These are phyloP conservation scores for Sporothrix globosa DNA, from an alignment of 2,329 filamentous ascomycete genomes.

Conservation along the genomic window DNA sequence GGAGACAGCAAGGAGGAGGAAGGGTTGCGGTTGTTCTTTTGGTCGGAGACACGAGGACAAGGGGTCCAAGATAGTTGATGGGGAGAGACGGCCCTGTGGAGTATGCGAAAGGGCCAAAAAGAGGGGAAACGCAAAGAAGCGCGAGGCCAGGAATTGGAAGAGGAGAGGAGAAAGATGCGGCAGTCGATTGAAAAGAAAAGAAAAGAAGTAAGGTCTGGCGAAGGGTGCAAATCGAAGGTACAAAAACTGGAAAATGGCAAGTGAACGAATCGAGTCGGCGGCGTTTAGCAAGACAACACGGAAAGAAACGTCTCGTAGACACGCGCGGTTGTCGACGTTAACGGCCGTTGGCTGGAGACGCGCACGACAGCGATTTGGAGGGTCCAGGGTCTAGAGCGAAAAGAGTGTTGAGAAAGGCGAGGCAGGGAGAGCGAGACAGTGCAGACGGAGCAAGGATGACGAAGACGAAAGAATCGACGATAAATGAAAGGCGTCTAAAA, in stretches of 20 bases:
- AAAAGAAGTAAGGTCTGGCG: background rate
- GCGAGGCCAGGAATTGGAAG: background rate
- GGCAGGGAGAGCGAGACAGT: background rate
- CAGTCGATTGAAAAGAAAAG: background rate
- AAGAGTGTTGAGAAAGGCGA: slow-evolving; percentile 1
- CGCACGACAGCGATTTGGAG: slow-evolving; percentile 4
- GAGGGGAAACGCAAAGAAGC: slow-evolving; percentile 3
- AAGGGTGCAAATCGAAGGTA: background rate
- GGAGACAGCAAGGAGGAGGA: background rate
- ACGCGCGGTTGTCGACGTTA: slow-evolving; percentile 13
- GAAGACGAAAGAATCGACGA: background rate
- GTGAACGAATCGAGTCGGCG: background rate
- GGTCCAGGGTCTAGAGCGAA: background rate
- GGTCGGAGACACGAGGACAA: background rate
- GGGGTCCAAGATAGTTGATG: slow-evolving; percentile 13
- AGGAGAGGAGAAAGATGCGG: background rate
- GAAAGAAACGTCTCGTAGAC: background rate
- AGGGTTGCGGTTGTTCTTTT: background rate
- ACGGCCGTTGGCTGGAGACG: slow-evolving; percentile 2
- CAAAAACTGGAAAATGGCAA: background rate
- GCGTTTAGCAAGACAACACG: slow-evolving; percentile 11
- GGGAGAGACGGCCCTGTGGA: background rate
- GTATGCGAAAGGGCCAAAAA: background rate
- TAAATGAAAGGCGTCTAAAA: background rate
- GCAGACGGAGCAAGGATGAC: background rate